Base-by-base conservation (phyloP, 2,329 filamentous ascomycete genomes). In the Venturia aucupariae region DNA sequence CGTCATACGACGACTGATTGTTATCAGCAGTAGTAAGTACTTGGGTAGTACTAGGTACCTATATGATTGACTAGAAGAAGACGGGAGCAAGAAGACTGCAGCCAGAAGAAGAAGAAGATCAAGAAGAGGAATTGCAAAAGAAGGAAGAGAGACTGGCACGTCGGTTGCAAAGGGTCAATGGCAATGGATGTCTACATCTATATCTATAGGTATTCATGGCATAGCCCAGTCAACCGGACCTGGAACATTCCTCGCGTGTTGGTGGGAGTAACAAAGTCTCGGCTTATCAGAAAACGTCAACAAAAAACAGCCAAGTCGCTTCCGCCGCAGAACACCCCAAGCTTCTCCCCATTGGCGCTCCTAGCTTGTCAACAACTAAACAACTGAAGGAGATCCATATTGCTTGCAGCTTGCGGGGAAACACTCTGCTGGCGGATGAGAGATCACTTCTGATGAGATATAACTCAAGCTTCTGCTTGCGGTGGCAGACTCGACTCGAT, bases 251-350 rank as follows among this genome's bases (percentile, higher is more conserved):
- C 2, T 15, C 48, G 4, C n/a, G 4, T 54, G 24, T 57, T 35
- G 51, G 5, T 57, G 51, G 30, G 51, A 57, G 51, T 57, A 57
- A 57, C 30, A 55, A 55, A 57, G 51, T 35, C 51, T n/a, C 46
- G 30, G 27, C 51, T 57, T 57, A 57, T 57, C 51, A 35, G 27
- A n/a, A 32, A n/a, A n/a, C 5, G 51, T 35, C 51, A 57, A 57
- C 51, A 57, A 57, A 57, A 38, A 5, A 4, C 32, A 24, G 48
- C 27, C 48, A 30, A 54, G 32, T 32, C 2, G 30, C 51, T 35
- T 32, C 27, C 11, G 51, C 30, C 51, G 51, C 51, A 57, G 27
- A 13, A 30, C 51, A 22, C 4, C 51, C 51, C 51, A 35, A 32
- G 51, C 51, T 57, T 27, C 51, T 7, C n/a, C n/a, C n/a, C n/a